Base-by-base conservation (phyloP, 257 asterid species). In the Cruciata laevipes region DNA sequence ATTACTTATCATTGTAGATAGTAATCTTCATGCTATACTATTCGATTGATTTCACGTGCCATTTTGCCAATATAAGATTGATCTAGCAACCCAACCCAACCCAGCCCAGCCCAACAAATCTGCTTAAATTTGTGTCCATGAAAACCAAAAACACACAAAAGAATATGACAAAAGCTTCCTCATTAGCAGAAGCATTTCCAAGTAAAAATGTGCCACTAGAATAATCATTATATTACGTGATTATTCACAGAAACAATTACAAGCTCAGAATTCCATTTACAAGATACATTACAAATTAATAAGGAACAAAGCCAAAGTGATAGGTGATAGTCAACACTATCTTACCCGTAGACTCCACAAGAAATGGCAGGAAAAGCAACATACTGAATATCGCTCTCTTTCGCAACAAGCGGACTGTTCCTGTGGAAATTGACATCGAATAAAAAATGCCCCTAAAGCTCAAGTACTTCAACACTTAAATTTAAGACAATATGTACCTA, bases 341-440 rank as follows among this genome's bases (percentile, higher is more conserved):
- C 63, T 37, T 66, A 94, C 99, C 93, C 74, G n/a, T 55, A 87
- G 62, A 87, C 83, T 35, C 99, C 99, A 67, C 99, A 94, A 21
- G 97, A 92, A 75, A 94, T 88, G 62, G 99, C 96, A 72, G 97
- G 79, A 78, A 94, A 94, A 59, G 97, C 99, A 73, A 88, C 62
- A 66, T 88, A 90, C 60, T 85, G 87, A 77, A 90, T 84, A 83
- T 74, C 80, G 81, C 84, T 83, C 73, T 83, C 87, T 70, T 83
- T 90, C 49, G 99, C 97, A 27, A 85, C 84, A 3, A 76, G 76
- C 66, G 90, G 75, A 83, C 96, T 81, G 80, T 88, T 94, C 74
- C 99, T 94, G 96, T 40, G 81, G 69, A 77, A 21, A 67, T 77
- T 37, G 32, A 20, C 17, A 16, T 27, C 32, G 37, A 20, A 44